A percentile compares a stretch with the other conserved stretches of the same genome.
These are phyloP conservation scores for Pseudogymnoascus sp. DNA, from an alignment of 2,329 filamentous ascomycete species.

Conservation along the genomic window DNA sequence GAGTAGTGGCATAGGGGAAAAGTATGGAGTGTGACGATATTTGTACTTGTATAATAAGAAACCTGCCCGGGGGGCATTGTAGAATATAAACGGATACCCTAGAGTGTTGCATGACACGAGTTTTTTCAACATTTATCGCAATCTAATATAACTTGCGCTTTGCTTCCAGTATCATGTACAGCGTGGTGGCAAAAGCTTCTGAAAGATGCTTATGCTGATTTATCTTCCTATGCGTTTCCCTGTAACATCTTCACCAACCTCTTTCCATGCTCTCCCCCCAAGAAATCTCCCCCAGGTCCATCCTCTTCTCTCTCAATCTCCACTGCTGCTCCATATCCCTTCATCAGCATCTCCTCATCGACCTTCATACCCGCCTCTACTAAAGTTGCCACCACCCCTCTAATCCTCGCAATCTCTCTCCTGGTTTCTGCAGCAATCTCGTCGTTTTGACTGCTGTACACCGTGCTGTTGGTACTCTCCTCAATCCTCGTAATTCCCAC, in stretches of 20 bases:
- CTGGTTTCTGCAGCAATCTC: slow-evolving; percentile 67
- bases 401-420: slow-evolving; percentile 78
- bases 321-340: slow-evolving; percentile 73
- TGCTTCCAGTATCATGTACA: neutral
- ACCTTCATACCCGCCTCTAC: slow-evolving; percentile 77
- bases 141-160: neutral
- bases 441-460: slow-evolving; percentile 95
- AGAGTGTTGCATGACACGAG: neutral
- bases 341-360: slow-evolving; percentile 81
- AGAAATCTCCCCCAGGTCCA: slow-evolving; percentile 49
- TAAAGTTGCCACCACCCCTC: slow-evolving; percentile 72
- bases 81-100: neutral
- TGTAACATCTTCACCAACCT: slow-evolving; percentile 27
- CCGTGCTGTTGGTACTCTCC: slow-evolving; percentile 73
- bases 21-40: neutral
- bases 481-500: slow-evolving; percentile 75
- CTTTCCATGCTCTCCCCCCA: slow-evolving; percentile 50
- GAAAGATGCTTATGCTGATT: neutral
- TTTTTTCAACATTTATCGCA: neutral
- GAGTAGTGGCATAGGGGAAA: neutral
- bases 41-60: neutral
- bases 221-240: slow-evolving; percentile 13
- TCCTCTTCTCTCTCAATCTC: slow-evolving; percentile 58
- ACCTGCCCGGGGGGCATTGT: neutral
- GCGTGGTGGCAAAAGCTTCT: no score